These are phyloP conservation scores for Neobulgaria alba DNA, from an alignment of 2,329 filamentous ascomycete genomes.

Conservation along the genomic window DNA sequence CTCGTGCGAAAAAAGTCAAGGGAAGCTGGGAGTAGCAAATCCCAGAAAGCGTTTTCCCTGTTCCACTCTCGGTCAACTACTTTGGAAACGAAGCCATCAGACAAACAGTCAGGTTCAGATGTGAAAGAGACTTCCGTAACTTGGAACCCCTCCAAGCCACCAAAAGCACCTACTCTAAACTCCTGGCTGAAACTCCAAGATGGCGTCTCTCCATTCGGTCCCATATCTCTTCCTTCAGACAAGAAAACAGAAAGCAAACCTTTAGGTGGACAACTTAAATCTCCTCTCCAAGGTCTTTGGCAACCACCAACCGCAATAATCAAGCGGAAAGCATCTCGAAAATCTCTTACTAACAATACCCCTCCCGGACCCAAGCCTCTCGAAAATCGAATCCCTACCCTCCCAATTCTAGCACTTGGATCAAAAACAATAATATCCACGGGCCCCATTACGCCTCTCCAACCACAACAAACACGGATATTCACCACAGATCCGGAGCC, in stretches of 20 bases:
- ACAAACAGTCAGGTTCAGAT: constrained; percentile 5
- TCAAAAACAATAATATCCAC: no score
- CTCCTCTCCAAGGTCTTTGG: constrained; percentile 8
- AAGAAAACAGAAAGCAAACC: constrained; percentile 9
- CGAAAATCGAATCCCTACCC: neutral
- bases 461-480: no score
- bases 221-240: constrained; percentile 18
- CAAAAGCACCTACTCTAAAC: constrained; percentile 18
- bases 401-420: neutral
- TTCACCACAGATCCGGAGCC: neutral
- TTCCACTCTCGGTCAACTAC: constrained; percentile 8
- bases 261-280: constrained; percentile 21
- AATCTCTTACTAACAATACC: neutral
- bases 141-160: constrained; percentile 23
- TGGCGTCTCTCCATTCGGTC: constrained; percentile 18
- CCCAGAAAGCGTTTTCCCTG: constrained; percentile 11
- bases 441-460: no score
- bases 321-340: neutral
- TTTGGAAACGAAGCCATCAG: neutral
- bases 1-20: constrained; percentile 10
- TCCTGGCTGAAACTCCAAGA: constrained; percentile 23
- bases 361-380: no score
- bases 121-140: constrained; percentile 19
- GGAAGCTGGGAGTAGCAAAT: constrained; percentile 6
- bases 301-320: neutral